Conservation (phyloP, 768 basidiomycete genomes). For the Amanita rimosa region DNA sequence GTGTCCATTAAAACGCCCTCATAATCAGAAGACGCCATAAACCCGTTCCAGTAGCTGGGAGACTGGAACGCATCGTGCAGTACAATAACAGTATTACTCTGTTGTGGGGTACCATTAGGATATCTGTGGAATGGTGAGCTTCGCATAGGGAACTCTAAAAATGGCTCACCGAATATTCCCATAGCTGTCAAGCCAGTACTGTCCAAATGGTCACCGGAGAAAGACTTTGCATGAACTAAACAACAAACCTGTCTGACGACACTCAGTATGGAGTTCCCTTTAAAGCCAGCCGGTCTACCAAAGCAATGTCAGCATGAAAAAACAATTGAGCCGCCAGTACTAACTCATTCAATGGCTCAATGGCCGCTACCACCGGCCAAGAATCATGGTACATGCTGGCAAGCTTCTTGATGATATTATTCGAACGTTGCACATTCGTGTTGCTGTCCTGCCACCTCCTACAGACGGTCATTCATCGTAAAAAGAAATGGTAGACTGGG, state of each 20-base stretch:
- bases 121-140: slow-evolving; percentile 16
- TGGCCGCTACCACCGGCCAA: slow-evolving; percentile 45
- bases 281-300: slow-evolving; percentile 62
- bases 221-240: not conserved
- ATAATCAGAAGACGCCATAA: slow-evolving; percentile 38
- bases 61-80: slow-evolving; percentile 77
- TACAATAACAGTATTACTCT: slow-evolving; percentile 57
- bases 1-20: slow-evolving; percentile 71
- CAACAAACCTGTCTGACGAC: slow-evolving; percentile 31
- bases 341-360: slow-evolving; percentile 76
- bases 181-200: slow-evolving; percentile 72
- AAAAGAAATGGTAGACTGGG: not conserved
- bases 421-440: slow-evolving; percentile 56
- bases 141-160: not conserved
- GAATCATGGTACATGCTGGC: slow-evolving; percentile 47
- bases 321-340: slow-evolving; percentile 7
- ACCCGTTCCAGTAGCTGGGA: slow-evolving; percentile 58
- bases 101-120: slow-evolving; percentile 23
- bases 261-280: slow-evolving; percentile 36
- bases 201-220: slow-evolving; percentile 9
- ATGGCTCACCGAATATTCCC: slow-evolving; percentile 50
- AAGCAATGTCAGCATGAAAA: not conserved
- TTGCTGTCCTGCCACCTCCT: slow-evolving; percentile 57
- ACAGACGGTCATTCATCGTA: not conserved
- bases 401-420: slow-evolving; percentile 51